Conservation (phyloP, 2,329 filamentous ascomycete genomes). For the Neurospora crassa region DNA sequence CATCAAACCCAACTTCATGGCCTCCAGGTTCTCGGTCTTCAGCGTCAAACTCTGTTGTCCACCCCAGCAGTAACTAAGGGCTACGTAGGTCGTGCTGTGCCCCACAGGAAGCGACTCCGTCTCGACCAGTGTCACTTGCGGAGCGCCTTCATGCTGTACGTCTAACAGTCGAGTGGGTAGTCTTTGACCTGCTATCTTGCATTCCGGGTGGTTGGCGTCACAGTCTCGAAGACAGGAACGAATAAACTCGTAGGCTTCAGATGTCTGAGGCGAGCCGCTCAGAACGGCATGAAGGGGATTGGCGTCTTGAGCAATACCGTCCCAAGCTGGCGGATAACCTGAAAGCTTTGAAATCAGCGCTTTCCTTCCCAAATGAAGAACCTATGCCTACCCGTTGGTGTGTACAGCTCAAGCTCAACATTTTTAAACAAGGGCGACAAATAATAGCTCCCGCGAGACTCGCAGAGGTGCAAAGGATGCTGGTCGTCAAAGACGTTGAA, state of each 20-base stretch:
- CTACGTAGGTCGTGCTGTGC: not conserved
- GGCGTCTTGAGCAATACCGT: not conserved
- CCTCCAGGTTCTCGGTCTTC: not conserved
- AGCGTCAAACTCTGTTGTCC: not conserved
- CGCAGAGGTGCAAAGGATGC: too few species aligned
- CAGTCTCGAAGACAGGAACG: not conserved
- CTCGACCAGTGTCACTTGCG: not conserved
- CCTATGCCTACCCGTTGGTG: not conserved
- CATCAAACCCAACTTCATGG: not conserved
- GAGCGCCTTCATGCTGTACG: not conserved
- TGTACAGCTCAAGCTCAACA: not conserved
- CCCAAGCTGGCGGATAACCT: not conserved
- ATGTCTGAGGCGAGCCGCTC: not conserved
- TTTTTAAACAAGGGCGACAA: rapidly evolving
- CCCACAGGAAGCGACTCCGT: not conserved
- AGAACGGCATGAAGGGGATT: not conserved
- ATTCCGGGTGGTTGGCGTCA: not conserved
- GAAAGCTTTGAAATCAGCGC: not conserved
- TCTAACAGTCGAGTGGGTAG: not conserved
- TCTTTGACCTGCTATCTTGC: not conserved
- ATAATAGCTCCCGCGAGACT: too few species aligned
- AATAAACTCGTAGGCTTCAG: not conserved
- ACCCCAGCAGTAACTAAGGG: not conserved
- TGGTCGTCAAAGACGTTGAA: not conserved
- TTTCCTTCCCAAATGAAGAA: too few species aligned